Evolutionary conservation across 2,329 filamentous ascomycete genomes (phyloP), one percentile per base, ranked within the genome.

Genomic region (Magnaporthiopsis poae): DNA sequence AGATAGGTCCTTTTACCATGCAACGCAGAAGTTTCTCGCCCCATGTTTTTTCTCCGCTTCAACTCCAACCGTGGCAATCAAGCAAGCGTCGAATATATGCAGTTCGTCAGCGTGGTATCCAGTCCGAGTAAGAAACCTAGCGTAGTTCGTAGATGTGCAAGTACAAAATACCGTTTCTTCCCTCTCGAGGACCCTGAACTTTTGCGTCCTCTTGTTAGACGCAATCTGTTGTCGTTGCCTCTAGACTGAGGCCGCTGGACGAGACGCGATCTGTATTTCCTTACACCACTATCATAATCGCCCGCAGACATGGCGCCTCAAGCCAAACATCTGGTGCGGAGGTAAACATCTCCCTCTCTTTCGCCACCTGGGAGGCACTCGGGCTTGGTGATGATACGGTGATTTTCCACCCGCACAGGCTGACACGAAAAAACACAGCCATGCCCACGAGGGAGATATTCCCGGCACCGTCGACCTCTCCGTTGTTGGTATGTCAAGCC

Each of bases 401-500:
- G n/a, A n/a, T n/a, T 31, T 31, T 31, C 29, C 29, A 5, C 29
- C 29, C 29, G 29, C 29, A 25, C 46, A 21, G 21, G 21, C 46
- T 56, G 0, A 56, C 46, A 46, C 35, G 39, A 39, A 1, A 1
- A 25, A 56, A 15, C 15, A 11, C 29, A 73, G 72, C 52, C 72
- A 73, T 66, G 72, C 72, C 33, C 72, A 71, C 61, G 71, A 72
- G 33, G 71, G 69, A 33, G 69, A 69, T 21, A 68, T 73, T 18
- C 71, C 72, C 9, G 71, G 72, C 15, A 73, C 72, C 3, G 71
- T 73, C 56, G 69, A 73, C 65, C 69, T 73, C 12, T 69, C 68
- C 66, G 80, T 78, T 13, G 73, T 69, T 66, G 75, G 74, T 75
- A 68, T 65, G 71, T 69, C 61, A 21, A 33, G 66, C 39, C 31